A percentile compares a stretch with the other conserved stretches of the same genome.
Conservation (phyloP, 176 grass and related monocot genomes). For the Elaeis guineensis region DNA sequence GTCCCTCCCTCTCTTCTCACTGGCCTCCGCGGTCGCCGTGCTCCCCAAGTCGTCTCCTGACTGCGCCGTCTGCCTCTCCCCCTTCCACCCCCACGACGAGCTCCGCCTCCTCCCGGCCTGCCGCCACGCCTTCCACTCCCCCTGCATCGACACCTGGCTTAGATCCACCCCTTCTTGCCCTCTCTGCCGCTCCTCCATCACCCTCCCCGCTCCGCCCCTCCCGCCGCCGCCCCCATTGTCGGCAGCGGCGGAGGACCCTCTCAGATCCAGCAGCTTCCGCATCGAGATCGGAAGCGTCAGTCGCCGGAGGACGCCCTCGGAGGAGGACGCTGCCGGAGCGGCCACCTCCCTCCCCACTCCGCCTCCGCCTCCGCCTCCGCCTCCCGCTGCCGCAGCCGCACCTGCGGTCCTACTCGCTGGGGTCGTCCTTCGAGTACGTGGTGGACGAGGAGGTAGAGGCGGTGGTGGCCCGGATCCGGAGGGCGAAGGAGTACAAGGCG, state of each 20-base stretch:
- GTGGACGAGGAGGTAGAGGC: constrained; percentile 84
- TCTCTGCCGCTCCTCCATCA: constrained; percentile 72
- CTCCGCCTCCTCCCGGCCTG: constrained; percentile 79
- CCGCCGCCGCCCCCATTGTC: not conserved
- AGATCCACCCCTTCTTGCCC: constrained; percentile 62
- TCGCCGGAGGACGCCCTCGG: constrained; percentile 20
- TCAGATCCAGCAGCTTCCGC: constrained; percentile 33
- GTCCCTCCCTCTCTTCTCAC: constrained; percentile 63
- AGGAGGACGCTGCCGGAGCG: constrained; percentile 25
- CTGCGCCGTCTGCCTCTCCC: constrained; percentile 80
- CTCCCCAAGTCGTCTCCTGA: constrained; percentile 54
- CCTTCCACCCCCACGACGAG: constrained; percentile 49
- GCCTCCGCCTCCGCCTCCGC: constrained; percentile 19
- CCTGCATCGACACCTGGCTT: constrained; percentile 77
- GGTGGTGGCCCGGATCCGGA: constrained; percentile 28
- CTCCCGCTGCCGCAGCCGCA: constrained; percentile 20
- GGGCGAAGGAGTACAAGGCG: constrained; percentile 10
- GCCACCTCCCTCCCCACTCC: not conserved
- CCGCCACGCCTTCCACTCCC: constrained; percentile 73
- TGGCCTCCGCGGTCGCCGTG: constrained; percentile 43
- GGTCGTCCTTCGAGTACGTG: constrained; percentile 48
- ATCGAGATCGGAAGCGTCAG: constrained; percentile 80
- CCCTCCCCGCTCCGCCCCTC: constrained; percentile 48
- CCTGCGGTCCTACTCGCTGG: constrained; percentile 33
- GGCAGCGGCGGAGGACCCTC: not conserved